These are phyloP conservation scores for Graphiopsis chlorocephala DNA, from an alignment of 2,329 filamentous ascomycete genomes.

Conservation along the genomic window DNA sequence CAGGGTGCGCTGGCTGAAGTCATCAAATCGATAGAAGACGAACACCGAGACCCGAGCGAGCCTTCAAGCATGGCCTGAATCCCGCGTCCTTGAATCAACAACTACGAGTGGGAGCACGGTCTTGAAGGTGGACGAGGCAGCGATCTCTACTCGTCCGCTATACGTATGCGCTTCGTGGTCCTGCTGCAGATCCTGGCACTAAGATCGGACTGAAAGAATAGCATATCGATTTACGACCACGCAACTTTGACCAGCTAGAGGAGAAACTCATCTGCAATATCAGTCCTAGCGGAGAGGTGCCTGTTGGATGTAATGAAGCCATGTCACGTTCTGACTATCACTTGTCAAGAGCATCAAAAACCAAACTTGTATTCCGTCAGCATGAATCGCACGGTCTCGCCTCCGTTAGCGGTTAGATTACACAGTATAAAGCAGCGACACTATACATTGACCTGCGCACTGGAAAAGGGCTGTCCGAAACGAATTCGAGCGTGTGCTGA, in stretches of 20 bases:
- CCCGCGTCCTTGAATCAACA: constrained; percentile 1
- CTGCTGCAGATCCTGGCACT: not conserved
- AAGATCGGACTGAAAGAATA: not conserved
- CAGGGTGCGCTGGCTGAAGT: constrained; percentile 2
- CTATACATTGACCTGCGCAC: too few species aligned
- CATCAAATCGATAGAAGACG: not conserved
- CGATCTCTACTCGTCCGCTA: not conserved
- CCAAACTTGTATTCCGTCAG: too few species aligned
- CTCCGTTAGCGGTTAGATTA: too few species aligned
- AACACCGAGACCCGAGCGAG: not conserved
- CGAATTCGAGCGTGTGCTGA: too few species aligned
- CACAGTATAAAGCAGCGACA: too few species aligned
- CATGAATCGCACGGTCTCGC: too few species aligned
- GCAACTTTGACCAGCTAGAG: not conserved
- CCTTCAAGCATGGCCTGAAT: not conserved
- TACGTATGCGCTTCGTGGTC: not conserved
- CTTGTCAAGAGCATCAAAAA: too few species aligned
- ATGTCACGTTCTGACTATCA: too few species aligned
- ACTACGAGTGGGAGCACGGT: constrained; percentile 7
- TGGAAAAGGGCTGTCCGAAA: too few species aligned
- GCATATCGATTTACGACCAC: not conserved
- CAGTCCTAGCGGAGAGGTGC: not conserved
- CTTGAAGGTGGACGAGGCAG: constrained; percentile 2
- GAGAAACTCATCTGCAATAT: not conserved
- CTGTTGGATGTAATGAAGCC: too few species aligned